A percentile compares a stretch with the other conserved stretches of the same genome.
Evolutionary conservation across 495 filamentous ascomycete genomes (phyloP).

Genomic region (Penicillium coffeae): DNA sequence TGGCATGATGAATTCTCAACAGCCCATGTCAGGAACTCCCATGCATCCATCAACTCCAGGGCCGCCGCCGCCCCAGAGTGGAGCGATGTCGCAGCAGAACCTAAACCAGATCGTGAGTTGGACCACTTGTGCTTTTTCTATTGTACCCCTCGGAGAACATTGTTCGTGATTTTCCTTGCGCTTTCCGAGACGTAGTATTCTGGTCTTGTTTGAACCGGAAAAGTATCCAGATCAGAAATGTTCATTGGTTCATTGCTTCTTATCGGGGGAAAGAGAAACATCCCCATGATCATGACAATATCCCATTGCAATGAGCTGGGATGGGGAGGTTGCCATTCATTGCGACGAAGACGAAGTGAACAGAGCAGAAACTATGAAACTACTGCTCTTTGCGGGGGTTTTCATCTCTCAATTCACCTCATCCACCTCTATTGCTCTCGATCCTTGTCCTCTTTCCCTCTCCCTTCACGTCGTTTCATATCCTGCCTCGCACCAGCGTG

Average conservation of each 20-base stretch:
- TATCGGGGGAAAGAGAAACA: no score
- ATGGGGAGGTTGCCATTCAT: no score
- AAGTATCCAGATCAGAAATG: no score
- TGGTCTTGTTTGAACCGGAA: no score
- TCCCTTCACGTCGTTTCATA: background rate
- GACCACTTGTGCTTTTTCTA: background rate
- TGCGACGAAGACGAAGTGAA: no score
- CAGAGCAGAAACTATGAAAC: no score
- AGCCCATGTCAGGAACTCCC: conserved; percentile 37
- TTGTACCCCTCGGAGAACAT: background rate
- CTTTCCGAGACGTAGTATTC: background rate
- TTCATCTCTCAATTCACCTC: no score
- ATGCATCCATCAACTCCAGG: conserved; percentile 38
- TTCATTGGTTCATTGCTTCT: no score
- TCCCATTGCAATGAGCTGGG: no score
- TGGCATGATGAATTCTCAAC: conserved; percentile 53
- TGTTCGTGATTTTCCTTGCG: background rate
- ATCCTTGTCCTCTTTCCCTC: background rate
- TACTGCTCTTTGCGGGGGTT: no score
- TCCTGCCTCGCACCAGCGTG: background rate
- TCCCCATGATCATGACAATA: no score
- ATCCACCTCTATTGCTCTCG: background rate
- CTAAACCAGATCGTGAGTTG: conserved; percentile 89
- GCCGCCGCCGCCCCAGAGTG: conserved; percentile 38
- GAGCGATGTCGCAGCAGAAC: conserved; percentile 73